Evolutionary conservation across 768 basidiomycete species (phyloP), one percentile per base, ranked within the genome.

Genomic region (Podaxis sp.): DNA sequence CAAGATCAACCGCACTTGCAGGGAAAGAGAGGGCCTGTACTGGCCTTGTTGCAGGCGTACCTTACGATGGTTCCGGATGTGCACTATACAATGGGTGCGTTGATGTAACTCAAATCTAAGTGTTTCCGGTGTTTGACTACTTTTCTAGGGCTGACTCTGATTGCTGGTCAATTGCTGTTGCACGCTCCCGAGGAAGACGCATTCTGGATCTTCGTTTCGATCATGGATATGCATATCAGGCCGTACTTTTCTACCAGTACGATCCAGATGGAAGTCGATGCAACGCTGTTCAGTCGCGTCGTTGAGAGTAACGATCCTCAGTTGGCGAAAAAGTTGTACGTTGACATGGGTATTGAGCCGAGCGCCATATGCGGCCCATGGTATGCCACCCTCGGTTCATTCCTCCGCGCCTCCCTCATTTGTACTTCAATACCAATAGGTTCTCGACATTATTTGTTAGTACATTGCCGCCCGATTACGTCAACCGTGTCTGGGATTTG

Each of bases 141-240:
- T 4, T 26, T 3, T 28, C 1, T 60, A 92, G 92, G 88, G 3
- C 74, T 94, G 41, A 84, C 88, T 6, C 77, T 84, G 11, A 87
- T 93, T 57, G 84, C 87, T 22, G 90, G 90, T 1, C 87, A 91
- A 65, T 75, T 94, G 51, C 74, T 94, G 0, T 74, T 89, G 8
- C 85, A 90, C 52, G 84, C 90, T 0, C 93, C 92, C 0, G 92
- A 95, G 65, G 93, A 95, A 71, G 93, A 95, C 66, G 92, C 90
- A 0, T 95, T 95, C 72, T 95, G 92, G 92, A 93, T 90, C 20
- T 93, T 94, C 70, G 82, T 91, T 0, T 91, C 91, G 2, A 76
- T 94, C 66, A 95, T 95, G 92, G 91, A 94, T 66, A 82, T 84
- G 0, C 87, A 93, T 66, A 77, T 93, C n/a, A 87, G 92, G 1